Percentiles rank a stretch among this genome's conserved stretches.
Evolutionary conservation across 2,329 filamentous ascomycete species (phyloP).

Genomic region (Paecilomyces sp.): DNA sequence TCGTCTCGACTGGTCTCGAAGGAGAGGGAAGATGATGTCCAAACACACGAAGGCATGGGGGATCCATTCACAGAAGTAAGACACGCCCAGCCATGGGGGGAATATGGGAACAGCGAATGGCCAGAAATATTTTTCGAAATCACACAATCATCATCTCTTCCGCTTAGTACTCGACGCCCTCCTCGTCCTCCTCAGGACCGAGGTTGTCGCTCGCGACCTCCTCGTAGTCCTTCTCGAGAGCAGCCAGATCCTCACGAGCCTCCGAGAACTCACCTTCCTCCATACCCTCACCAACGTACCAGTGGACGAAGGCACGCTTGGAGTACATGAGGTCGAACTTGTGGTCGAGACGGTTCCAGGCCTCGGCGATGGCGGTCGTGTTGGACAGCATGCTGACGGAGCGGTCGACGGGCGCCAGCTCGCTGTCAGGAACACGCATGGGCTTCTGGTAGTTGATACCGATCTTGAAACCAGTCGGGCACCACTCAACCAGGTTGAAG

Average conservation of each 20-base stretch:
- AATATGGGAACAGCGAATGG: conserved; percentile 2
- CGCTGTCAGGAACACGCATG: conserved; percentile 44
- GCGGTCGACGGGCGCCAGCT: conserved; percentile 48
- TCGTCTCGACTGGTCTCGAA: neutral
- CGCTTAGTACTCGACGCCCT: conserved; percentile 28
- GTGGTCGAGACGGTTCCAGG: conserved; percentile 57
- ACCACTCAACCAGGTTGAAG: conserved; percentile 63
- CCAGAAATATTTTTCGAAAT: conserved; percentile 5
- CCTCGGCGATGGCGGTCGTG: conserved; percentile 60
- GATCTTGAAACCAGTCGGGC: conserved; percentile 62
- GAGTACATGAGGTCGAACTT: conserved; percentile 66
- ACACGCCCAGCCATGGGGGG: conserved; percentile 10
- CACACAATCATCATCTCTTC: neutral
- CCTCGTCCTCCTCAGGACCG: conserved; percentile 58
- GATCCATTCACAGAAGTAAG: neutral
- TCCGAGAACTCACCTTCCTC: conserved; percentile 87
- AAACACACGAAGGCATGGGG: neutral
- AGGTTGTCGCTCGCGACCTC: conserved; percentile 69
- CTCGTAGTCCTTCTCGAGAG: conserved; percentile 80
- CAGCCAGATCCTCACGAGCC: conserved; percentile 77
- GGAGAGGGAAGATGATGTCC: neutral
- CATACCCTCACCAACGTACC: conserved; percentile 84
- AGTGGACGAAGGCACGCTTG: conserved; percentile 64
- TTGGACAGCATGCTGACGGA: conserved; percentile 59
- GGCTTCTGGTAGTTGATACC: conserved; percentile 61